phyloP scores from a whole-genome alignment of 371 early-diverging fungal species.

The Rhizopus arrhizus region DNA sequence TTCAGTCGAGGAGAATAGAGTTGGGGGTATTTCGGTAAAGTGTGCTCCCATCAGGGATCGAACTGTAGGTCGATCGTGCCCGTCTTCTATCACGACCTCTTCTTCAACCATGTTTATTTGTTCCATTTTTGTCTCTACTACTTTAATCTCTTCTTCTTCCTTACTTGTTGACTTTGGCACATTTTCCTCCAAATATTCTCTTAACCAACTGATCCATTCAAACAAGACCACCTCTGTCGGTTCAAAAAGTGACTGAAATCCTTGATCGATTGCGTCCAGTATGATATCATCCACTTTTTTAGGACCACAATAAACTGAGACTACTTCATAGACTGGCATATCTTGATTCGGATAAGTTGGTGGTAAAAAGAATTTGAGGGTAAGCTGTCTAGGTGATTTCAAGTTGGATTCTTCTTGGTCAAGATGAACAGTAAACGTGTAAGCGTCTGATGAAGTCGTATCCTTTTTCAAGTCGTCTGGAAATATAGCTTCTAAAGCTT shows the following conservation, averaged over 20 bases:
- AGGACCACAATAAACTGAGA: slow-evolving; percentile 67
- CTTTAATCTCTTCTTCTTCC: background rate
- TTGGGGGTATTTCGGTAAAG: slow-evolving; percentile 29
- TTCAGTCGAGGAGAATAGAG: slow-evolving; percentile 38
- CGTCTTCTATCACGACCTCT: slow-evolving; percentile 4
- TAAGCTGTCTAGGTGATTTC: slow-evolving; percentile 40
- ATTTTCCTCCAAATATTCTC: slow-evolving; percentile 56
- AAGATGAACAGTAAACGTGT: slow-evolving; percentile 37
- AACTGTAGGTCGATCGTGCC: slow-evolving; percentile 31
- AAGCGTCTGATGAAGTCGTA: slow-evolving; percentile 13
- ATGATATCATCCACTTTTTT: slow-evolving; percentile 46
- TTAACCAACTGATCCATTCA: slow-evolving; percentile 75
- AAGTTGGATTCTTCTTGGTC: slow-evolving; percentile 32
- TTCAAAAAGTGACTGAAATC: slow-evolving; percentile 60
- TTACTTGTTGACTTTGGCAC: slow-evolving; percentile 9
- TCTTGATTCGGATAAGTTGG: slow-evolving; percentile 67
- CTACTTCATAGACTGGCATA: slow-evolving; percentile 72
- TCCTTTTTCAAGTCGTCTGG: slow-evolving; percentile 35
- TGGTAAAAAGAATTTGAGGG: slow-evolving; percentile 64
- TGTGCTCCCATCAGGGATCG: slow-evolving; percentile 21
- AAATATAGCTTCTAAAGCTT: slow-evolving; percentile 49
- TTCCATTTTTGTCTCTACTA: background rate
- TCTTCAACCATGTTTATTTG: background rate
- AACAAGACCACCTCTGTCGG: slow-evolving; percentile 74
- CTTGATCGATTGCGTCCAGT: slow-evolving; percentile 53